phyloP scores from a whole-genome alignment of 2,329 filamentous ascomycete genomes.

The Hypoxylon sp. region DNA sequence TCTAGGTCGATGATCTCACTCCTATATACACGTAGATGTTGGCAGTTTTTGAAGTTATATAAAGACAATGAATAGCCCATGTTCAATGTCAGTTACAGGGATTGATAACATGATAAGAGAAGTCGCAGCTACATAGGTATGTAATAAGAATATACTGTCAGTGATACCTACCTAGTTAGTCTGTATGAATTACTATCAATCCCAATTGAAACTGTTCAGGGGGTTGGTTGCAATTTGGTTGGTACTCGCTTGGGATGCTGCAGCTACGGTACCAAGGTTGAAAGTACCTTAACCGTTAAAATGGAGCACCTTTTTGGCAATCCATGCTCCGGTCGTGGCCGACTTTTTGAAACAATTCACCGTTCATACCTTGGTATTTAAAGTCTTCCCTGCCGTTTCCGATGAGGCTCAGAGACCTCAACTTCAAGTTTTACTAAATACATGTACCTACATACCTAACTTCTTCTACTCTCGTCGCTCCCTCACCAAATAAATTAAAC shows the following conservation, averaged over 20 bases:
- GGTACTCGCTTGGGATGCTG: neutral
- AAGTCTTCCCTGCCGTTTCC: constrained; percentile 12
- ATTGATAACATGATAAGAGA: neutral
- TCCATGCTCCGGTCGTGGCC: constrained; percentile 12
- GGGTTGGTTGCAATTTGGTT: constrained; percentile 1
- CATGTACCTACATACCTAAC: neutral
- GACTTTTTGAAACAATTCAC: constrained; percentile 24
- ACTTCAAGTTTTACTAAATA: constrained; percentile 5
- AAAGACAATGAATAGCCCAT: no score
- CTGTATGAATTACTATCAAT: constrained; percentile 5
- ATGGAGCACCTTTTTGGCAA: constrained; percentile 13
- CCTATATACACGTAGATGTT: no score
- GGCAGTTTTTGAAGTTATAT: no score
- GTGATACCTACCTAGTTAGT: no score
- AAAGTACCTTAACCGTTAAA: constrained; percentile 1
- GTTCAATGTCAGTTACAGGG: neutral
- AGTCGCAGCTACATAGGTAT: no score
- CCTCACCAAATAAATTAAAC: constrained; percentile 2
- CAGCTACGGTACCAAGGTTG: constrained; percentile 6
- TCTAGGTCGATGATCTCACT: neutral
- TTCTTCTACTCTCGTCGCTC: neutral
- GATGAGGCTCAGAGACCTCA: constrained; percentile 1
- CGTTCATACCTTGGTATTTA: constrained; percentile 21
- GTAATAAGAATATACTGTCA: no score
- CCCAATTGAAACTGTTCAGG: neutral